phyloP scores from a whole-genome alignment of 768 basidiomycete species.

The Boletales sp. region DNA sequence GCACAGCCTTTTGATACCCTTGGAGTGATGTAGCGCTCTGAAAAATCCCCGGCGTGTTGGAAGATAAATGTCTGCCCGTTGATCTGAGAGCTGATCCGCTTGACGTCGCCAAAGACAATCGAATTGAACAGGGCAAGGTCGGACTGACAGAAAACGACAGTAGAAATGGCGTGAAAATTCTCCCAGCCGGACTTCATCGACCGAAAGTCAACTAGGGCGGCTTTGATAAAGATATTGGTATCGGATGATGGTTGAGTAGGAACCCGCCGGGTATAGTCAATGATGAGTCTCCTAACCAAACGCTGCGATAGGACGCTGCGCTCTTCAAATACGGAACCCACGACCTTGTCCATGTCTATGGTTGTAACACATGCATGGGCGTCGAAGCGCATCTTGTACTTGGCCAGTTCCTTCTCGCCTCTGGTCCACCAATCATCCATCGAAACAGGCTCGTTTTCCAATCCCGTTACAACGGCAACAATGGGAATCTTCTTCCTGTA shows the following conservation, averaged over 20 bases:
- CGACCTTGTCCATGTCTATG: constrained; percentile 12
- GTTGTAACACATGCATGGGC: constrained; percentile 43
- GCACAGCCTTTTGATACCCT: constrained; percentile 21
- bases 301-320: constrained; percentile 21
- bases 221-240: constrained; percentile 21
- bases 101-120: constrained; percentile 15
- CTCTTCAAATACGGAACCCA: constrained; percentile 12
- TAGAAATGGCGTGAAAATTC: constrained; percentile 11
- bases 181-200: constrained; percentile 25
- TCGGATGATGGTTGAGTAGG: constrained; percentile 16
- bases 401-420: constrained; percentile 30
- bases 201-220: constrained; percentile 25
- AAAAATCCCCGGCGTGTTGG: constrained; percentile 14
- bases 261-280: constrained; percentile 12
- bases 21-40: constrained; percentile 11
- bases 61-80: constrained; percentile 23
- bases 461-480: constrained; percentile 29
- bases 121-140: constrained; percentile 11
- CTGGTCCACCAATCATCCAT: constrained; percentile 39
- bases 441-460: constrained; percentile 30
- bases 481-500: constrained; percentile 31
- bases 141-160: constrained; percentile 18
- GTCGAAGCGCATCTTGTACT: constrained; percentile 35
- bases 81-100: constrained; percentile 17
- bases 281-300: constrained; percentile 18